Base-by-base conservation (phyloP, 176 grass and related monocot genomes). In the Musa troglodytarum region DNA sequence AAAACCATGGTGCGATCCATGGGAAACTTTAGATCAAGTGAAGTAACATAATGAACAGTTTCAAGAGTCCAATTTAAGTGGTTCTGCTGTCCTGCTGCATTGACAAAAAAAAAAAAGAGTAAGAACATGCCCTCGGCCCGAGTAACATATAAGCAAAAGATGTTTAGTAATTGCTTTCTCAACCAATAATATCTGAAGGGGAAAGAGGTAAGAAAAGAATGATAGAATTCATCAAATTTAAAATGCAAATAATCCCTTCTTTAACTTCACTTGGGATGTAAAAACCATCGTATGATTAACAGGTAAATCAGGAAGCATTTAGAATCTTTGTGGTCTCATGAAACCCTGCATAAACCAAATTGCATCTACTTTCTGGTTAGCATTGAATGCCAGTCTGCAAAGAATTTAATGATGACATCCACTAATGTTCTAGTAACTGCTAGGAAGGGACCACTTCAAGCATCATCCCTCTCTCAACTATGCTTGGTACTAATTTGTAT, bases 1-100 rank as follows among this genome's bases (percentile, higher is more conserved):
- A 78, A 62, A 68, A 85, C 11, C 69, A 11, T 20, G 76, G 71
- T 65, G 62, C 55, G 80, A 54, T 85, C 80, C 90, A 93, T 78
- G 63, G 19, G 78, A 70, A 63, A 34, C 67, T 50, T 87, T 77
- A 71, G 65, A 77, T 69, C 56, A 86, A 56, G 43, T 80, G 50
- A 53, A 61, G 53, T n/a, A 77, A 79, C 53, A 51, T 69, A 65
- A 59, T 19, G 43, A 76, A 52, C 16, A 58, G 49, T 56, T 53
- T 20, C 74, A 76, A 78, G 8, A 50, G 7, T 28, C 49, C 55
- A 82, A 64, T 11, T 76, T 80, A 76, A 61, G 74, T 68, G 62
- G 21, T 69, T 81, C 57, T 67, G 82, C 82, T 79, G 17, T 71
- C 74, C 77, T 74, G 75, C 88, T 51, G 43, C 7, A 85, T 11